A percentile compares a stretch with the other conserved stretches of the same genome.
These are phyloP conservation scores for Ceratobasidium sp. DNA, from an alignment of 1,284 basidiomycete species.

Conservation along the genomic window DNA sequence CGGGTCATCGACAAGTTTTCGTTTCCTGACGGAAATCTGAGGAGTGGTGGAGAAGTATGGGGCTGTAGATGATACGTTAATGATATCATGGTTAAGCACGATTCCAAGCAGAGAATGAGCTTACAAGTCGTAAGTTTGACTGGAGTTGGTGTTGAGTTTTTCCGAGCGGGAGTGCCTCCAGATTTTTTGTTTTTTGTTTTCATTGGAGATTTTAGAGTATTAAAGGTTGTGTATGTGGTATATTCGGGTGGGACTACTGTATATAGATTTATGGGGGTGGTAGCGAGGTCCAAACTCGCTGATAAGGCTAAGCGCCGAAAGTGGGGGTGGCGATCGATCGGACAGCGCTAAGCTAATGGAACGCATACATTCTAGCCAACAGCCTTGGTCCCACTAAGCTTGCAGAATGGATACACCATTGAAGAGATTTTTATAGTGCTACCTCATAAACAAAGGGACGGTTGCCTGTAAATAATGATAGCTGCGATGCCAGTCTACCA, in stretches of 20 bases:
- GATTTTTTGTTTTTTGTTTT: not conserved
- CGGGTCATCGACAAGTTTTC: not conserved
- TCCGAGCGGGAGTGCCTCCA: not conserved
- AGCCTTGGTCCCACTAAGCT: no score
- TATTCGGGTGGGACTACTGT: not conserved
- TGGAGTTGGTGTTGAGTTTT: not conserved
- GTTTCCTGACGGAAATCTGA: not conserved
- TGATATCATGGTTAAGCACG: not conserved
- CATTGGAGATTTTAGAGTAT: not conserved
- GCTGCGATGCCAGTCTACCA: no score
- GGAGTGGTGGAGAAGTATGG: constrained; percentile 15
- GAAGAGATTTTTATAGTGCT: not conserved
- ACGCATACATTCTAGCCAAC: not conserved
- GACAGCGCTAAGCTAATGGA: not conserved
- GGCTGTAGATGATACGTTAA: constrained; percentile 1
- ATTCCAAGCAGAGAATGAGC: not conserved
- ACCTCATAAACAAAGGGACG: not conserved
- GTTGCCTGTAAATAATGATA: not conserved
- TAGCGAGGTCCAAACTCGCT: not conserved
- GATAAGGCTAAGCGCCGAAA: not conserved
- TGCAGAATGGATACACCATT: no score
- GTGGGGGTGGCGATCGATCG: not conserved
- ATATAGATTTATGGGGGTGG: not conserved
- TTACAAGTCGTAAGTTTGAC: constrained; percentile 7
- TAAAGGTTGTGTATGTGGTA: not conserved